These are phyloP conservation scores for Nicotiana sylvestris DNA, from an alignment of 257 asterid species.

Conservation along the genomic window DNA sequence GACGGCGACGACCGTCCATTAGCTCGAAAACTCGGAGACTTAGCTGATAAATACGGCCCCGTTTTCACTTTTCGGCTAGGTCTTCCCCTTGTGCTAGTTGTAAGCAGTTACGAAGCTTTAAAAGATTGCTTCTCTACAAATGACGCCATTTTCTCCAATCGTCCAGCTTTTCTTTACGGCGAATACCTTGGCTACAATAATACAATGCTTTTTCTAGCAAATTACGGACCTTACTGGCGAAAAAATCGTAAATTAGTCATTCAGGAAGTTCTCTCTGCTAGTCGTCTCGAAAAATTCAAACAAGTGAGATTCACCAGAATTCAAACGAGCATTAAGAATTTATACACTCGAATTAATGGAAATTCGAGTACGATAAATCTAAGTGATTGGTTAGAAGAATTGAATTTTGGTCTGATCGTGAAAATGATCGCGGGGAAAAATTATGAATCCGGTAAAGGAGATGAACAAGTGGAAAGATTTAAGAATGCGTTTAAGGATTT, in stretches of 20 bases:
- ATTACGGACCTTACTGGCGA: constrained; percentile 24
- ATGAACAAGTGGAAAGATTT: no score
- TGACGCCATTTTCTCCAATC: not conserved
- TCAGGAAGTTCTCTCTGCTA: constrained; percentile 9
- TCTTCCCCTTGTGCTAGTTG: no score
- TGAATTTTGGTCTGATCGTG: constrained; percentile 17
- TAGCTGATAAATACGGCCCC: no score
- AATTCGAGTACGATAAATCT: not conserved
- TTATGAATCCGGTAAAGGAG: no score
- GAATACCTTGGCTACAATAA: constrained; percentile 1
- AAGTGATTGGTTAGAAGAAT: constrained; percentile 10
- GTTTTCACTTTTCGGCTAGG: no score
- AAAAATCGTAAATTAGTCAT: constrained; percentile 13
- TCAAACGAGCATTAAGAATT: not conserved
- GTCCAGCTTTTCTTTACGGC: not conserved
- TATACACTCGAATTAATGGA: not conserved
- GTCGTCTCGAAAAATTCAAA: not conserved
- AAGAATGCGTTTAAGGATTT: no score
- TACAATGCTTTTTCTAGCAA: constrained; percentile 18
- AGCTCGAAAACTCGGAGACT: no score
- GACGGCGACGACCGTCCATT: constrained; percentile 1
- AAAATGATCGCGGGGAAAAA: not conserved
- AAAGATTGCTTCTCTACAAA: not conserved
- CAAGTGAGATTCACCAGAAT: not conserved
- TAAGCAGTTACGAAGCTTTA: no score